A percentile compares a stretch with the other conserved stretches of the same genome.
These are phyloP conservation scores for Eragrostis nindensis DNA, from an alignment of 176 grass and related monocot genomes.

Conservation along the genomic window DNA sequence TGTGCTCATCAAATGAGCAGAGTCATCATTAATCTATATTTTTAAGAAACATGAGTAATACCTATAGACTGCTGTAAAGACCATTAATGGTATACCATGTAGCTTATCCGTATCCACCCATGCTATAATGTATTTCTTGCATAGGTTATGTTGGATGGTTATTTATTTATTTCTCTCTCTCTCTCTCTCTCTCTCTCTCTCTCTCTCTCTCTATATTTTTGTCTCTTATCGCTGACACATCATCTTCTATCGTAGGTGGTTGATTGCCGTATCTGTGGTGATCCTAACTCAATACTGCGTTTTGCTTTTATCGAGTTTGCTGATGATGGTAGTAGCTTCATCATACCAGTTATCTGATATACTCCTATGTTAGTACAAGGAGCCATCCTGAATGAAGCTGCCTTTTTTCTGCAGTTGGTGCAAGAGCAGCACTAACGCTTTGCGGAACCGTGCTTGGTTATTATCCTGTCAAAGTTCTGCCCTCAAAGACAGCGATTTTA, in stretches of 20 bases:
- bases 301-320: constrained; percentile 99
- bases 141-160: not conserved
- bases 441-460: constrained; percentile 83
- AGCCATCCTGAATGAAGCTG: constrained; percentile 26
- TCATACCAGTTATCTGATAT: constrained; percentile 3
- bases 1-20: no score
- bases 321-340: constrained; percentile 75
- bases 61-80: not conserved
- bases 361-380: constrained; percentile 8
- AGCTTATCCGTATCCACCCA: not conserved
- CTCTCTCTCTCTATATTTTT: no score
- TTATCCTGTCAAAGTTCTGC: constrained; percentile 95
- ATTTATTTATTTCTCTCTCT: no score
- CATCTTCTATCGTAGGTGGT: constrained; percentile 65
- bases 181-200: no score
- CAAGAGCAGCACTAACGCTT: constrained; percentile 81
- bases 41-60: not conserved
- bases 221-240: constrained; percentile 25
- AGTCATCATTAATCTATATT: no score
- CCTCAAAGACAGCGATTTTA: constrained; percentile 94
- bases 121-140: constrained; percentile 8
- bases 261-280: constrained; percentile 95
- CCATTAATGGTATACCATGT: constrained; percentile 19
- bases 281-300: constrained; percentile 88
- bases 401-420: constrained; percentile 71